phyloP scores from a whole-genome alignment of 768 basidiomycete species.

The Panaeolus papilionaceus region DNA sequence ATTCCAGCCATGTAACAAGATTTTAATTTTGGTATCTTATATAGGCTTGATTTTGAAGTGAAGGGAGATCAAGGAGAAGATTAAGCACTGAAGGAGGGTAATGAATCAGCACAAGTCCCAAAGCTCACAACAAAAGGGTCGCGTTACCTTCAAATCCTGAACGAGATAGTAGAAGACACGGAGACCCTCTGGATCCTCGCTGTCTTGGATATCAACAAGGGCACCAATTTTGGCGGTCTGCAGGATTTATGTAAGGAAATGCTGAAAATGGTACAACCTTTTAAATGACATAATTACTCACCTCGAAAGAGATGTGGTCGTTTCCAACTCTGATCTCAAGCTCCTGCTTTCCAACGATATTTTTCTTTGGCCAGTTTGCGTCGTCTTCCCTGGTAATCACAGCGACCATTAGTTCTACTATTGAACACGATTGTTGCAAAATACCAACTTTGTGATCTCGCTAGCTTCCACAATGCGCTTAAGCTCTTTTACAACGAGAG shows the following conservation, averaged over 20 bases:
- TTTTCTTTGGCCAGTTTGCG: constrained; percentile 98
- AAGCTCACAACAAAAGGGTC: constrained; percentile 16
- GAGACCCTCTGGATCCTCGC: constrained; percentile 96
- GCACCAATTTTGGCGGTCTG: constrained; percentile 99
- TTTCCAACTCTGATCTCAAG: constrained; percentile 93
- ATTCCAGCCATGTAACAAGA: constrained; percentile 22
- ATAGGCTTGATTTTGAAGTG: constrained; percentile 99
- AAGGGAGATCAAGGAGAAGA: constrained; percentile 96
- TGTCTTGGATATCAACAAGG: constrained; percentile 95
- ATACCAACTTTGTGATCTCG: constrained; percentile 89
- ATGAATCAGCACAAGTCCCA: constrained; percentile 1
- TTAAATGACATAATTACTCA: constrained; percentile 37
- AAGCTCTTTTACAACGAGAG: constrained; percentile 91
- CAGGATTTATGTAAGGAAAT: constrained; percentile 8
- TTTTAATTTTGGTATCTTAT: constrained; percentile 40
- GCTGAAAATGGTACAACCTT: not conserved
- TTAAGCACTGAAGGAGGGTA: constrained; percentile 73
- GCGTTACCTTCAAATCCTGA: constrained; percentile 89
- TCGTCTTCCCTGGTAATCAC: constrained; percentile 85
- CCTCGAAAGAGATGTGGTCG: constrained; percentile 98
- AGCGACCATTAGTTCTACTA: not conserved
- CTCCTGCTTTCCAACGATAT: constrained; percentile 98
- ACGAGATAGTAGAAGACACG: constrained; percentile 99
- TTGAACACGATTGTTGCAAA: not conserved
- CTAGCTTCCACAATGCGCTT: constrained; percentile 93